Conservation (phyloP, 257 asterid species). For the Verbena officinalis region DNA sequence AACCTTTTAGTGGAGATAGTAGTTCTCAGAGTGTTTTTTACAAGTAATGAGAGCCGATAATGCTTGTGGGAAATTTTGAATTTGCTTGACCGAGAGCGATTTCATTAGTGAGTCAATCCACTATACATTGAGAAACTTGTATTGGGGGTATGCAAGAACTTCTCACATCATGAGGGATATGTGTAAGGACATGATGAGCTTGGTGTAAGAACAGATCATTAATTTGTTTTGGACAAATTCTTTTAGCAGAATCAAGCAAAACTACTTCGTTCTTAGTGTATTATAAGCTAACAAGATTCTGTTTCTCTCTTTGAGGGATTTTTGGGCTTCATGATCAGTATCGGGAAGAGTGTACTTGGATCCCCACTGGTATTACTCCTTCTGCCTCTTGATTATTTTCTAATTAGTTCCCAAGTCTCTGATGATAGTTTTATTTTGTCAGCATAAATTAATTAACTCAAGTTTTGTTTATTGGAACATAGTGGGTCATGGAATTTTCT, state of each 20-base stretch:
- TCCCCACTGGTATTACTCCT: slow-evolving; percentile 42
- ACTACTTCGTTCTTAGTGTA: slow-evolving; percentile 16
- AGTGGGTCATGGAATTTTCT: slow-evolving; percentile 49
- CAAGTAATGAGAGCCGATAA: background rate
- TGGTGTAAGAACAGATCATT: background rate
- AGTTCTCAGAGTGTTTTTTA: background rate
- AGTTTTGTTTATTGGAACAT: slow-evolving; percentile 16
- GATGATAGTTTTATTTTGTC: slow-evolving; percentile 21
- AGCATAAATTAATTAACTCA: slow-evolving; percentile 26
- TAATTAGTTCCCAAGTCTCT: background rate
- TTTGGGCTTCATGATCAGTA: slow-evolving; percentile 39
- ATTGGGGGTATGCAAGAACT: background rate
- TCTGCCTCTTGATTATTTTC: slow-evolving; percentile 6
- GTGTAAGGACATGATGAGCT: slow-evolving; percentile 8
- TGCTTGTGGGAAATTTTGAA: background rate
- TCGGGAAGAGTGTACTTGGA: slow-evolving; percentile 45
- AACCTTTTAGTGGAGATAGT: background rate
- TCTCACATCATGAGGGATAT: background rate
- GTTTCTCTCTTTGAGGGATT: slow-evolving; percentile 35
- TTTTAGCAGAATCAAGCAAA: background rate
- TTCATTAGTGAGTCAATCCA: background rate
- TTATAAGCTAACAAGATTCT: slow-evolving; percentile 22
- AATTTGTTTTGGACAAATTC: slow-evolving; percentile 5
- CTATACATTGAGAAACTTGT: background rate
- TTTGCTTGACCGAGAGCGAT: background rate